Evolutionary conservation across 345 rosid species (phyloP).

Genomic region (Anastatica hierochuntica): DNA sequence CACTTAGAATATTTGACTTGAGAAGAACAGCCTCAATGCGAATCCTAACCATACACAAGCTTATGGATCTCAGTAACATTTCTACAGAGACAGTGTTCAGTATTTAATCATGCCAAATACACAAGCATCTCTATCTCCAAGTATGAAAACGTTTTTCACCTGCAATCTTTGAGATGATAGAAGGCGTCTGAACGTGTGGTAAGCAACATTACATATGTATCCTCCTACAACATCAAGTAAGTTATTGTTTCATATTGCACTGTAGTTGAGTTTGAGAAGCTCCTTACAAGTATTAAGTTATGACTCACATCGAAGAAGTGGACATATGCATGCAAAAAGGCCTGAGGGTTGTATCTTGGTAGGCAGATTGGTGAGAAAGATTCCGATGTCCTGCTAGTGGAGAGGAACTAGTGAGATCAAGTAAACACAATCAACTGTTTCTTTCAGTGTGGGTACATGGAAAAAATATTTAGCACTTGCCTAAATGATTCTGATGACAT

Average conservation of each 20-base stretch:
- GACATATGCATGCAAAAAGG: conserved; percentile 92
- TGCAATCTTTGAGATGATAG: conserved; percentile 95
- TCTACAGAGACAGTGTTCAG: background rate
- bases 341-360: conserved; percentile 93
- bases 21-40: conserved; percentile 69
- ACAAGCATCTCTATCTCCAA: background rate
- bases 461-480: conserved; percentile 28
- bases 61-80: background rate
- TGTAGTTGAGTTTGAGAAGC: background rate
- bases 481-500: conserved; percentile 92
- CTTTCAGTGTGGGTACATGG: background rate
- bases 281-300: background rate
- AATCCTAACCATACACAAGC: conserved; percentile 38
- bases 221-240: conserved; percentile 47
- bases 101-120: background rate
- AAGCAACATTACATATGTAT: conserved; percentile 83
- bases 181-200: conserved; percentile 95
- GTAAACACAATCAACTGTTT: background rate
- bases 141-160: conserved; percentile 29
- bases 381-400: conserved; percentile 79
- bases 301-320: conserved; percentile 88
- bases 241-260: background rate
- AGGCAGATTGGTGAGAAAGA: conserved; percentile 97
- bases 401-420: conserved; percentile 3
- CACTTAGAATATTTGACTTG: conserved; percentile 79